Base-by-base conservation (phyloP, 768 basidiomycete genomes). In the Termitomyces sp. region DNA sequence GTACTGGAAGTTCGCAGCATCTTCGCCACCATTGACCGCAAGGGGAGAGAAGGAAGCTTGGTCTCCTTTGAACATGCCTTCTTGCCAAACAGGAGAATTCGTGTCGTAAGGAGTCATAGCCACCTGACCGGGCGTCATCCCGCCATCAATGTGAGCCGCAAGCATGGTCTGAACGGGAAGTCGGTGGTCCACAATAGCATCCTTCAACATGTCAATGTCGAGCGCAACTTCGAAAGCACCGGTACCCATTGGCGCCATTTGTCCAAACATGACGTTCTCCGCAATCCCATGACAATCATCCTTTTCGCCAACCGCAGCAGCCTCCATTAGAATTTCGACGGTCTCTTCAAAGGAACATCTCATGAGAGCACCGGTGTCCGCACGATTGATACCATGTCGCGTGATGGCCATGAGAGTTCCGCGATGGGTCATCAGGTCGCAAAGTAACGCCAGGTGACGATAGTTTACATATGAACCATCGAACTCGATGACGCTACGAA, bases 391-490 rank as follows among this genome's bases (percentile, higher is more conserved):
- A 70, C 97, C 97, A 65, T 99, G 97, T 36, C 97, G 94, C 50
- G 97, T 99, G 72, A 99, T 99, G 4, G 95, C 92, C 95, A 98
- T 98, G 46, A 99, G 80, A 3, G 81, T 68, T 25, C 97, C 97
- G 40, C 93, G 90, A 65, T 96, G 92, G 11, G 95, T 98, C 97
- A 99, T 99, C 52, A 98, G 77, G 70, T 99, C 96, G 71, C 94
- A 95, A 25, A 99, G 83, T n/a, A 99, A 77, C 2, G 94, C 91
- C 46, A 98, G 80, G 72, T 99, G 97, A 52, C 97, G 86, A 72
- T 95, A 98, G 73, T 99, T 98, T 78, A 99, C 97, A 64, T 98
- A 97, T 16, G 96, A 98, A 79, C 96, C 96, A 66, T 98, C 96
- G 76, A 98, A 98, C 72, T 98, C 95, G 72, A 99, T 97, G 68